Conservation (phyloP, 225 moss, liverwort and hornwort species). For the Lunularia cruciata region DNA sequence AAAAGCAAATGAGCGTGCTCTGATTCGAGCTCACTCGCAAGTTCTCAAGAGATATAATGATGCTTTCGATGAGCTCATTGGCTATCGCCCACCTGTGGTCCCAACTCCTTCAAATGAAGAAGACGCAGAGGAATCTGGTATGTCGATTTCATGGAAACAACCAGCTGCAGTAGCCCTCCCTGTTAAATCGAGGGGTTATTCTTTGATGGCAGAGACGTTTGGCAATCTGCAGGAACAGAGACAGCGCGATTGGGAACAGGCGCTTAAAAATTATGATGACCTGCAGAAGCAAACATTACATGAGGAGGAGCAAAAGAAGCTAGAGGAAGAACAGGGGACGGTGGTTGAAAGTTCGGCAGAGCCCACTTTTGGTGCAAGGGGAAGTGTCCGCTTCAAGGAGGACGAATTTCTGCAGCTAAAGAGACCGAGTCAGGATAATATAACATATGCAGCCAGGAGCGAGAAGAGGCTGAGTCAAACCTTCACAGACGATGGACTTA, state of each 20-base stretch:
- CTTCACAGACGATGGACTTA: conserved; percentile 8
- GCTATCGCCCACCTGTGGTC: conserved; percentile 18
- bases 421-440: not conserved
- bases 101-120: conserved; percentile 12
- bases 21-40: conserved; percentile 42
- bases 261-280: not conserved
- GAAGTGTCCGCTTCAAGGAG: conserved; percentile 18
- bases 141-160: conserved; percentile 9
- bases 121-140: conserved; percentile 14
- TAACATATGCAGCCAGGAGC: not conserved
- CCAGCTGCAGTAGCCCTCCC: no score
- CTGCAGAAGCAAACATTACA: not conserved
- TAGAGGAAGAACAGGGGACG: not conserved
- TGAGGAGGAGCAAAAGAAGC: not conserved
- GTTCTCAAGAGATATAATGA: conserved; percentile 40
- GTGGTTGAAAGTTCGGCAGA: not conserved
- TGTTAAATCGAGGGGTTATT: not conserved
- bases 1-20: conserved; percentile 4
- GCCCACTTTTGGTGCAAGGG: conserved; percentile 9
- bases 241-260: not conserved
- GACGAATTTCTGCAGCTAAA: conserved; percentile 2
- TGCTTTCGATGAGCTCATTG: conserved; percentile 43
- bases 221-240: not conserved
- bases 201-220: not conserved
- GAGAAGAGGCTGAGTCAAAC: conserved; percentile 2